phyloP scores from a whole-genome alignment of 805 yeast species.

The Kluyveromyces starmeri region DNA sequence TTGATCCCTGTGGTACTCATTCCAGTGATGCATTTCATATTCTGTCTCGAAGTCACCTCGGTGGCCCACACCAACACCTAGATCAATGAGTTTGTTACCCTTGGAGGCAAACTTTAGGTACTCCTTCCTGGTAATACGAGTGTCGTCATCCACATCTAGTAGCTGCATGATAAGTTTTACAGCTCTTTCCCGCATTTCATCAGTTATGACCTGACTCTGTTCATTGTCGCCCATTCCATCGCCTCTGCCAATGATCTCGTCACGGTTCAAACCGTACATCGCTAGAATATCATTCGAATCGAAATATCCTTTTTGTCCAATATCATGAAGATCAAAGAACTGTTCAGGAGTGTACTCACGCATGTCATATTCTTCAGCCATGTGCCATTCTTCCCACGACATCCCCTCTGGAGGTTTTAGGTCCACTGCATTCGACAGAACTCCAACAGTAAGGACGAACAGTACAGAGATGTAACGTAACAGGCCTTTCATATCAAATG shows the following conservation, averaged over 20 bases:
- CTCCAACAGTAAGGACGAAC: not conserved
- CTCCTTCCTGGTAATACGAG: conserved; percentile 55
- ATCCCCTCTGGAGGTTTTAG: conserved; percentile 44
- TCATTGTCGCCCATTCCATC: conserved; percentile 81
- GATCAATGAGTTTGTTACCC: conserved; percentile 79
- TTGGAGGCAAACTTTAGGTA: conserved; percentile 51
- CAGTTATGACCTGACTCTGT: conserved; percentile 51
- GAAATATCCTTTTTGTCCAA: conserved; percentile 48
- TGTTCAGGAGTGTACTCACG: conserved; percentile 64
- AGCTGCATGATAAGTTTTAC: conserved; percentile 44
- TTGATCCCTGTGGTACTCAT: conserved; percentile 58
- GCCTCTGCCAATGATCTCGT: conserved; percentile 74
- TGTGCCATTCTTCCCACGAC: conserved; percentile 82
- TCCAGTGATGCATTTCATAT: conserved; percentile 94
- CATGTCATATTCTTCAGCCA: conserved; percentile 79
- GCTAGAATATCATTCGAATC: conserved; percentile 58
- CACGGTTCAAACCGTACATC: conserved; percentile 71
- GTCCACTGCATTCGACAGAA: conserved; percentile 10
- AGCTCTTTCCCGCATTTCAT: conserved; percentile 45
- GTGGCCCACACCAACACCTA: conserved; percentile 90
- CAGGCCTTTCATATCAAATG: too few relatives aligned
- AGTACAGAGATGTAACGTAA: not conserved
- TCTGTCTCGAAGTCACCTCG: conserved; percentile 90
- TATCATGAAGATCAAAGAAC: conserved; percentile 77
- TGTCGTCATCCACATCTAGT: conserved; percentile 61